Evolutionary conservation across 192 early-diverging fungal genomes (phyloP).

Genomic region (Linnemannia zychae): DNA sequence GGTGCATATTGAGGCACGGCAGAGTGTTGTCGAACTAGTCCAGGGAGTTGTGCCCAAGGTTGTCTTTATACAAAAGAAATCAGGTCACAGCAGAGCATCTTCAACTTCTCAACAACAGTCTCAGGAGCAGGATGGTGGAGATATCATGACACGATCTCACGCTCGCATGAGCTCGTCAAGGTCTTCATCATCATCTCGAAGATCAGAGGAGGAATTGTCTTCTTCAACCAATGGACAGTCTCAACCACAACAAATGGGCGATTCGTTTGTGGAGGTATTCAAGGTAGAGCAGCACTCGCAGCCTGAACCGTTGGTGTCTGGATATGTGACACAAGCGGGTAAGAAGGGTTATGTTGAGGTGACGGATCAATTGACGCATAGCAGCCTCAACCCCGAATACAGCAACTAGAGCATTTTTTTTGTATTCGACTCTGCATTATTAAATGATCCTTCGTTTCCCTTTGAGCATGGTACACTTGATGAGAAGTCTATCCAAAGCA

Average conservation of each 20-base stretch:
- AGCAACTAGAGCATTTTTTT: not conserved
- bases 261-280: constrained; percentile 53
- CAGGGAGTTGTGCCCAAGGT: constrained; percentile 57
- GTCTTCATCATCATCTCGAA: constrained; percentile 14
- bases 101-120: constrained; percentile 12
- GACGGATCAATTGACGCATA: constrained; percentile 36
- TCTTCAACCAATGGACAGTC: not conserved
- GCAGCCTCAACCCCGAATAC: constrained; percentile 40
- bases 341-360: constrained; percentile 54
- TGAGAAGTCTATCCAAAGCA: too few species aligned
- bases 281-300: not conserved
- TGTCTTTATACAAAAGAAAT: constrained; percentile 48
- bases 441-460: not conserved
- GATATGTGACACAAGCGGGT: constrained; percentile 54
- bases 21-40: constrained; percentile 50
- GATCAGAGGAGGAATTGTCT: constrained; percentile 13
- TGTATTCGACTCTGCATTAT: not conserved
- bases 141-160: constrained; percentile 49
- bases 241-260: constrained; percentile 26
- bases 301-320: constrained; percentile 35
- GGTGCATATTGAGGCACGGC: constrained; percentile 75
- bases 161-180: constrained; percentile 35
- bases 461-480: too few species aligned
- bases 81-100: constrained; percentile 30
- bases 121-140: not conserved